Base-by-base conservation (phyloP, 305 asterid genomes). In the Rubia balearica region DNA sequence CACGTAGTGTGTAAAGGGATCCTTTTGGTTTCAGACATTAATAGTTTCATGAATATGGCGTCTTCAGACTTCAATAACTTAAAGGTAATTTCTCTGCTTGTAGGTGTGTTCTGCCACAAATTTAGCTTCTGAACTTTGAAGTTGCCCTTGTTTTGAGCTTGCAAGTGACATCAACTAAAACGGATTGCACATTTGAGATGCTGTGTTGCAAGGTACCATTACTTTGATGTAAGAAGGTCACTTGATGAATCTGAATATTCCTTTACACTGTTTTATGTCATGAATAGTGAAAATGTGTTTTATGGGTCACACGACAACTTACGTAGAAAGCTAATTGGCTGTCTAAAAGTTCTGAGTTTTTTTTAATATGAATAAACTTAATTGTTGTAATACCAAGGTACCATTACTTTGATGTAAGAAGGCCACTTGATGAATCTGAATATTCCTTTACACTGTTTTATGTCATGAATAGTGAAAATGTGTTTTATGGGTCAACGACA, bases 91-190 rank as follows among this genome's bases (percentile, higher is more conserved):
- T 46, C 41, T 41, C 71, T 77, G 43, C 76, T 19, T 81, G 80
- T 77, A 90, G 96, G 88, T 91, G 97, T 76, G 71, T 84, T 76
- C 82, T 91, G 72, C 96, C 92, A 12, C 90, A 80, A 85, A 73
- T 89, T 78, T 90, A 83, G 78, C 86, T 91, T 79, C 84, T 91
- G 59, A 91, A 74, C 75, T 87, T 91, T 80, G 88, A 81, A 69
- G 97, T 91, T 71, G 91, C 88, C 46, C 97, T 95, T 10, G 89
- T 89, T 70, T 68, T 91, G 81, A 91, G 81, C 77, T 85, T 91
- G 67, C 85, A 77, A 84, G 91, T 91, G 57, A 85, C 65, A 57
- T 85, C 95, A n/a, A 82, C 87, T 64, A 73, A 68, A 57, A 81
- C 89, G 79, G 85, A 86, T 80, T 91, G 96, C 70, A 69, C 51